Evolutionary conservation across 2,329 filamentous ascomycete genomes (phyloP).

Genomic region (Fragosphaeria purpurea): DNA sequence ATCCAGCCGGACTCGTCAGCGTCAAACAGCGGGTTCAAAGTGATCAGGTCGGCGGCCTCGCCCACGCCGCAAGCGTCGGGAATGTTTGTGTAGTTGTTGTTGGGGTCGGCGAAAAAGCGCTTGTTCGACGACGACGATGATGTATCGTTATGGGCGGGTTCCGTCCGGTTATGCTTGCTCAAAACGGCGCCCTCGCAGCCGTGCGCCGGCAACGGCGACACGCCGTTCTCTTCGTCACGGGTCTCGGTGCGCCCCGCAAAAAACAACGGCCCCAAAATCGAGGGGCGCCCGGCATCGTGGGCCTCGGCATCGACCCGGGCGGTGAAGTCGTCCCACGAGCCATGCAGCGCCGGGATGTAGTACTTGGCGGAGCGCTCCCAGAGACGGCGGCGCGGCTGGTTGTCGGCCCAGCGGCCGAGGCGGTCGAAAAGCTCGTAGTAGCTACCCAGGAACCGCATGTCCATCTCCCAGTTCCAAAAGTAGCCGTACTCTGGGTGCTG

Average conservation of each 20-base stretch:
- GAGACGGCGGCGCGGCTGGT: constrained; percentile 59
- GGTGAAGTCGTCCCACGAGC: constrained; percentile 62
- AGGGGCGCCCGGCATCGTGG: constrained; percentile 34
- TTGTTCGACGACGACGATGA: not conserved
- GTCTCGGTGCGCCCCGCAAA: constrained; percentile 39
- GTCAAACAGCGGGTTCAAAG: constrained; percentile 68
- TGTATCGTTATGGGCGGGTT: constrained; percentile 3
- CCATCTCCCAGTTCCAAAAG: constrained; percentile 65
- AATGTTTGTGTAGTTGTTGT: constrained; percentile 13
- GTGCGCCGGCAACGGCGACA: constrained; percentile 38
- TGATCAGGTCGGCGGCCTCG: constrained; percentile 67
- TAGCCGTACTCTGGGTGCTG: constrained; percentile 55
- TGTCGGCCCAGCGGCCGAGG: constrained; percentile 53
- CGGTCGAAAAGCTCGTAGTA: constrained; percentile 66
- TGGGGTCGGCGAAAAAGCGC: constrained; percentile 11
- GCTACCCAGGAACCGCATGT: constrained; percentile 54
- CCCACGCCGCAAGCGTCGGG: constrained; percentile 52
- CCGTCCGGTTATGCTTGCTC: constrained; percentile 10
- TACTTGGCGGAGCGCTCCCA: constrained; percentile 73
- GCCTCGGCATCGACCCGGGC: constrained; percentile 54
- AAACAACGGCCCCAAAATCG: constrained; percentile 59
- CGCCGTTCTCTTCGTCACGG: constrained; percentile 40
- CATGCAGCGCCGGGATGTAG: constrained; percentile 63
- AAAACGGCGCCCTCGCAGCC: constrained; percentile 41
- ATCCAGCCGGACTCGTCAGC: constrained; percentile 63